Evolutionary conservation across 768 basidiomycete genomes (phyloP).

Genomic region (Xerocomellus chrysenteron): DNA sequence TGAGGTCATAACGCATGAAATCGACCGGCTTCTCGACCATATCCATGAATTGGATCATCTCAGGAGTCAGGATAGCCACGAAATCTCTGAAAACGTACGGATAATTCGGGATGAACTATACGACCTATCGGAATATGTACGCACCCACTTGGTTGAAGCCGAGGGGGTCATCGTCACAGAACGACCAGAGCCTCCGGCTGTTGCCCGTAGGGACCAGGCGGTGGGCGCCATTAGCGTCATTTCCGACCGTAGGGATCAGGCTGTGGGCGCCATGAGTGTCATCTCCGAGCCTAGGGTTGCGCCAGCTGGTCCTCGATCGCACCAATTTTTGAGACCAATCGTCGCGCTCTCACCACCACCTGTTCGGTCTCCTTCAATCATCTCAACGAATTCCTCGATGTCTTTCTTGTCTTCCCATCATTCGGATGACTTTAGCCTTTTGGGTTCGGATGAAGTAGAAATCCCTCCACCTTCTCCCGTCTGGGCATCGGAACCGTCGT

Average conservation of each 20-base stretch:
- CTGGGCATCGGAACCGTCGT: conserved; percentile 34
- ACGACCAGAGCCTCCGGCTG: conserved; percentile 12
- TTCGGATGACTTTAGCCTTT: conserved; percentile 63
- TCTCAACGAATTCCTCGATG: conserved; percentile 33
- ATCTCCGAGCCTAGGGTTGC: conserved; percentile 33
- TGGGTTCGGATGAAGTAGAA: conserved; percentile 36
- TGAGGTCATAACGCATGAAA: conserved; percentile 50
- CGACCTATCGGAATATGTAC: conserved; percentile 58
- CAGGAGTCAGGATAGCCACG: conserved; percentile 62
- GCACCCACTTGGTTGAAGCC: conserved; percentile 34
- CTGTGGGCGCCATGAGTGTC: conserved; percentile 46
- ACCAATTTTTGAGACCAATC: conserved; percentile 31
- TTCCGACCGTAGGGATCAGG: conserved; percentile 41
- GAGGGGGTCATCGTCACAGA: conserved; percentile 16
- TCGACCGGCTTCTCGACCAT: conserved; percentile 48
- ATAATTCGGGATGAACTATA: conserved; percentile 68
- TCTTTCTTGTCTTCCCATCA: conserved; percentile 64
- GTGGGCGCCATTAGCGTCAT: conserved; percentile 44
- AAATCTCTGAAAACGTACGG: conserved; percentile 64
- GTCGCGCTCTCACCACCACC: conserved; percentile 45
- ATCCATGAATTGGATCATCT: conserved; percentile 64
- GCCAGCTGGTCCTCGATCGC: conserved; percentile 27
- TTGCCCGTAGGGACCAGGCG: conserved; percentile 39
- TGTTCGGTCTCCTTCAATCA: conserved; percentile 39
- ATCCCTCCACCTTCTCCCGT: conserved; percentile 35